Evolutionary conservation across 805 yeast genomes (phyloP).

Genomic region (Metschnikowia continentalis): DNA sequence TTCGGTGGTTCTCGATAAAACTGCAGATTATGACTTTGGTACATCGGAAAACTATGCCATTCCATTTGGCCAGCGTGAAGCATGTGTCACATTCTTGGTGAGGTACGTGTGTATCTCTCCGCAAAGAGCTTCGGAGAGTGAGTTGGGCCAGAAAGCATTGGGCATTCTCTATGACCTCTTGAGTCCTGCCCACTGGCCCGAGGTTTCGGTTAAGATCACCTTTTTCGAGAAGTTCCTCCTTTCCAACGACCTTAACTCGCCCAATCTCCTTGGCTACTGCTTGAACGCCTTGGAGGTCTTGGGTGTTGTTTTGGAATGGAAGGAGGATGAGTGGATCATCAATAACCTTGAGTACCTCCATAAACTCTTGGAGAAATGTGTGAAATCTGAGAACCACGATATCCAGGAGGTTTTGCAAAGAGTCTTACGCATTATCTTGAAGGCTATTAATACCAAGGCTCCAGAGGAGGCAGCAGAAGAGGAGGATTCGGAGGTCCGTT

Average conservation of each 20-base stretch:
- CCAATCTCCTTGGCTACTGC: constrained; percentile 70
- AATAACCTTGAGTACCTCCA: constrained; percentile 67
- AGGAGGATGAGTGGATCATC: constrained; percentile 72
- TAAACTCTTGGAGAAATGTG: constrained; percentile 70
- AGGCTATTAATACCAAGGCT: constrained; percentile 53
- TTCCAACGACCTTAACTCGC: constrained; percentile 67
- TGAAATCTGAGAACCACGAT: constrained; percentile 79
- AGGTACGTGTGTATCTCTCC: constrained; percentile 84
- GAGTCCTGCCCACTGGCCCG: constrained; percentile 77
- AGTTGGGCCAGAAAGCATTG: constrained; percentile 75
- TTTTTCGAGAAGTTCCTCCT: constrained; percentile 86
- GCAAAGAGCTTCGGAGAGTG: constrained; percentile 79
- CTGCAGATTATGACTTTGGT: constrained; percentile 32
- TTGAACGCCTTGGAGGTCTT: constrained; percentile 89
- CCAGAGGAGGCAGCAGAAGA: constrained; percentile 40
- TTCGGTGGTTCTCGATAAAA: background rate
- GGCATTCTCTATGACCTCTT: constrained; percentile 71
- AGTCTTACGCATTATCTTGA: constrained; percentile 64
- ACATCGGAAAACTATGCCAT: constrained; percentile 52
- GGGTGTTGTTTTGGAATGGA: constrained; percentile 76
- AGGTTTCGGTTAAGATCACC: constrained; percentile 77
- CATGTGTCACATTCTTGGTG: constrained; percentile 83
- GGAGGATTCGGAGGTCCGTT: constrained; percentile 57
- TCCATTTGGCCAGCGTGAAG: constrained; percentile 79
- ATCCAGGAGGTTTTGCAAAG: constrained; percentile 80